Conservation (phyloP, 371 early-diverging fungal genomes). For the Mucor velutinosus region DNA sequence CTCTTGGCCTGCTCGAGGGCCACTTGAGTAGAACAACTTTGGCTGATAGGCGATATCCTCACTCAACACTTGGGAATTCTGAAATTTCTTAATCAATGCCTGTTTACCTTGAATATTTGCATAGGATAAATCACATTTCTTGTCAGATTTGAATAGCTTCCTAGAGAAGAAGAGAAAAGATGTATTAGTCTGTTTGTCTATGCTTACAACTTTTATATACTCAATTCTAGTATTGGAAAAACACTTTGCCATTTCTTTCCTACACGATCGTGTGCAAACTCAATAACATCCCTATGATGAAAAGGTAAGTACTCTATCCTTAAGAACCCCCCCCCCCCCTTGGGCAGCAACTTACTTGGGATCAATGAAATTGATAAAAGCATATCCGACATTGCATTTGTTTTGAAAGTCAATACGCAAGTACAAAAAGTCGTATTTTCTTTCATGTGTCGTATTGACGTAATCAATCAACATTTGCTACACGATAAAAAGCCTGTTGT, state of each 20-base stretch:
- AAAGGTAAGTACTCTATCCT: neutral
- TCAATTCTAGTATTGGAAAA: neutral
- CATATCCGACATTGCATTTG: constrained; percentile 87
- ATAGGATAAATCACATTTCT: constrained; percentile 82
- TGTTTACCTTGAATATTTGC: constrained; percentile 89
- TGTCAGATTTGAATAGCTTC: constrained; percentile 86
- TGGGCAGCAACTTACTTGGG: constrained; percentile 53
- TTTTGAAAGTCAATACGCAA: constrained; percentile 93
- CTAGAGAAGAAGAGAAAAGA: constrained; percentile 23
- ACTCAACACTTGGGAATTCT: constrained; percentile 80
- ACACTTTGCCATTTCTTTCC: constrained; percentile 80
- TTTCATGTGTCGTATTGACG: constrained; percentile 77
- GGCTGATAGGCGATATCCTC: constrained; percentile 77
- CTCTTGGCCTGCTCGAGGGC: constrained; percentile 63
- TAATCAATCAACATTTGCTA: constrained; percentile 9
- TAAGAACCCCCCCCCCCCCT: too few relatives aligned
- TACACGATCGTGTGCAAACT: constrained; percentile 76
- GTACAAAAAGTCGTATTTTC: constrained; percentile 85
- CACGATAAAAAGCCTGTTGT: neutral
- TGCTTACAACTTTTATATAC: neutral
- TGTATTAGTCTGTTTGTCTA: neutral
- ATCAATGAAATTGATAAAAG: constrained; percentile 87
- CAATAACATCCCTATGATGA: constrained; percentile 52
- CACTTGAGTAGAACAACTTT: constrained; percentile 70
- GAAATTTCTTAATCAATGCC: constrained; percentile 83